Base-by-base conservation (phyloP, 345 rosid genomes). In the Citrus hindsii region DNA sequence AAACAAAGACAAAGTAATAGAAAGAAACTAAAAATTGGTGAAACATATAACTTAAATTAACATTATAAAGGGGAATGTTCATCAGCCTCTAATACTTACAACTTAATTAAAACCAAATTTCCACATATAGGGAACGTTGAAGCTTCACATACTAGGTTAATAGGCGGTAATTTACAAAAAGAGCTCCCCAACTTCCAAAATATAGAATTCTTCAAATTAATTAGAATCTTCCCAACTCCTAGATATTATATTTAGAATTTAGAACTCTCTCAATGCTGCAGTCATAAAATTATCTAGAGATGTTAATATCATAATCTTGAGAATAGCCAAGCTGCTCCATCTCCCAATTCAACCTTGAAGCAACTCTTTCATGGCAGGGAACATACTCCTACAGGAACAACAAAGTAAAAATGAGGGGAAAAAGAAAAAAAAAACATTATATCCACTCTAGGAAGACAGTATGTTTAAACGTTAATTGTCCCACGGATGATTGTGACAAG, bases 301-400 rank as follows among this genome's bases (percentile, higher is more conserved):
- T 80, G 73, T 82, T 88, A 79, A 87, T 82, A 73, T 82, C 89
- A 82, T 86, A 88, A 21, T 83, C 70, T 77, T 87, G 84, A 63
- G 93, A 65, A 84, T 90, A 91, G 79, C 87, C 90, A 75, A 87
- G 88, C 79, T 89, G 92, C 85, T 94, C 94, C 77, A 88, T 87
- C 84, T 96, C 98, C 98, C 99, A 96, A 80, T 88, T 90, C 88
- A 93, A 84, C 85, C 88, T 92, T 5, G 98, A 83, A 65, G 93
- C 95, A 72, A 85, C 95, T 77, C 90, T 85, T 79, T 94, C 98
- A 74, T 87, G 98, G 79, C 93, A 88, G 5, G 99, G 99, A 48
- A 92, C 93, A 42, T 96, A 96, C 64, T 94, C 98, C 99, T 96
- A 69, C 24, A 35, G 74, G 30, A 74, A 63, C 35, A 16, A 76